Base-by-base conservation (phyloP, 495 filamentous ascomycete genomes). In the Penicillium waksmanii region DNA sequence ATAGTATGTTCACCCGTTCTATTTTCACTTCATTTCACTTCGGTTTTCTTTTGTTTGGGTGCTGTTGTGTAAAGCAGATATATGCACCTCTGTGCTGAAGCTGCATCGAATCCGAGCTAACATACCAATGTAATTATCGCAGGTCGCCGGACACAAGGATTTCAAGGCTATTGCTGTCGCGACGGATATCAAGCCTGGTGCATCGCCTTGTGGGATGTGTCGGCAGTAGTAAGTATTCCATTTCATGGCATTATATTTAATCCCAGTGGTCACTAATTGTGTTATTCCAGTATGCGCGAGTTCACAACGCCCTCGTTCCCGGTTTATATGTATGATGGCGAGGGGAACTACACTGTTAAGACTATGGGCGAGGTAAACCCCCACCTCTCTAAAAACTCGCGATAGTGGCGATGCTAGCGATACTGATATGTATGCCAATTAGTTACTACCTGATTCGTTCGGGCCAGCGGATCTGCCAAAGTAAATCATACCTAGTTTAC, bases 291-390 rank as follows among this genome's bases (percentile, higher is more conserved):
- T 64, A 92, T 96, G 58, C 82, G 89, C 51, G 91, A 96, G 72
- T 96, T 96, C 66, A 88, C 85, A 54, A 73, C 81, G 7, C 67
- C 86, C 15, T 75, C 77, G 0, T 85, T 83, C 51, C 94, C 92
- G 0, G 82, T 97, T n/a, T 87, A 96, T 66, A 94, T 98, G 95
- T 93, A 92, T 71, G 92, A 93, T 68, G 87, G 82, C 54, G 79
- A 90, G 44, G 87, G 85, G 4, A 78, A 85, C 27, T 90, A 82
- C 60, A 79, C 81, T 9, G 82, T 93, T n/a, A 85, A 82, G 78
- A 91, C 83, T 42, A 79, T 97, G 59, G 85, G 84, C 51, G 83
- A 92, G 82, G 89, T 91, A 76, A 38, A 15, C 13, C 1, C 21
- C 25, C 25, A 27, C 25, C 25, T 5, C 25, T 7, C 25, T 27